Base-by-base conservation (phyloP, 2,329 filamentous ascomycete species). In the Fusarium pseudocircinatum region DNA sequence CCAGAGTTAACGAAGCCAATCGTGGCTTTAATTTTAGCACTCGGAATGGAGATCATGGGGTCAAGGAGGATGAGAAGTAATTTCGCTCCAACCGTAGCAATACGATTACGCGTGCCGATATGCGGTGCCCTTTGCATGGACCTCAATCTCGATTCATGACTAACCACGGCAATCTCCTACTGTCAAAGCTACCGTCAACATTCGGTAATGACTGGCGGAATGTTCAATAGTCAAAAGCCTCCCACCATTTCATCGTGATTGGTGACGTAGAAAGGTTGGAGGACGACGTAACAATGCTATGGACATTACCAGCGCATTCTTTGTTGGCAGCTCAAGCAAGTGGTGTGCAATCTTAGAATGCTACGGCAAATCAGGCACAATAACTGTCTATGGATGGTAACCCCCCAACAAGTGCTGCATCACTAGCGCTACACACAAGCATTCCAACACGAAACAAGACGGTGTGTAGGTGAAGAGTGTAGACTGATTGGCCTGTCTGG, bases 351-450 rank as follows among this genome's bases (percentile, higher is more conserved):
- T 49, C 32, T 12, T 24, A 46, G 47, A 26, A 28, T 43, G 4
- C 28, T 34, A 39, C 24, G n/a, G 39, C 26, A 50, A 63, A 69
- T 49, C 40, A 53, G 49, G 36, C 15, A 39, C 40, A 58, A 15
- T 20, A 11, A 34, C 42, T 46, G 54, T 42, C 52, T 54, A 42
- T n/a, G 60, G 36, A 54, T 22, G 66, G 66, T 13, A 69, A 70
- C 36, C 36, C 30, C 14, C 32, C 40, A 37, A 70, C 66, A 69
- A 69, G 37, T 65, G 13, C 16, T 69, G 67, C 67, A 60, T 69
- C 11, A 22, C 47, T 69, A 69, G 67, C 60, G 59, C 67, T 69
- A n/a, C 52, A 60, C 59, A 69, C 59, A 54, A 43, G 44, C n/a
- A 70, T 59, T 53, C 66, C 66, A 53, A 40, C 36, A 65, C 40